Evolutionary conservation across 495 filamentous ascomycete genomes (phyloP).

Genomic region (Tuber melanosporum): DNA sequence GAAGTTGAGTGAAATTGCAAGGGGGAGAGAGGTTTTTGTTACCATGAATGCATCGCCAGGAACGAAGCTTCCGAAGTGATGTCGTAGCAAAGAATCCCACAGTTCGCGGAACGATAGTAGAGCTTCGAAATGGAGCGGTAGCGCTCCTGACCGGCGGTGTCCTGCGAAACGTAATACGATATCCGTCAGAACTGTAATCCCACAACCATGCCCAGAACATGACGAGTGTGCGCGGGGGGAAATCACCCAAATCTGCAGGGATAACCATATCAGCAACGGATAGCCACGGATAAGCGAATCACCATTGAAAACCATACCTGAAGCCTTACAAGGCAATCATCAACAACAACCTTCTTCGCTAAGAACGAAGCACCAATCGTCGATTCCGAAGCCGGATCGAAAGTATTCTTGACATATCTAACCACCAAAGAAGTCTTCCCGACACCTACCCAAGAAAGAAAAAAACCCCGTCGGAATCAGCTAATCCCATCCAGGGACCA

Average conservation of each 20-base stretch:
- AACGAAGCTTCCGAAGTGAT: conserved; percentile 84
- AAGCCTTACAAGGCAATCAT: conserved; percentile 49
- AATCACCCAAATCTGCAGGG: conserved; percentile 31
- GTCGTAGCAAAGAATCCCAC: conserved; percentile 88
- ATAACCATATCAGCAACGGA: background rate
- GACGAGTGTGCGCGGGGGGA: background rate
- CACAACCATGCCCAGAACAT: background rate
- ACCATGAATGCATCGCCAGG: conserved; percentile 87
- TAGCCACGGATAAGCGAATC: conserved; percentile 7
- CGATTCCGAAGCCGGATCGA: conserved; percentile 62
- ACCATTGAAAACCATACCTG: conserved; percentile 62
- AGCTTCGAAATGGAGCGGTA: conserved; percentile 88
- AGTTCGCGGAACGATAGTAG: conserved; percentile 93
- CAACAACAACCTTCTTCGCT: conserved; percentile 84
- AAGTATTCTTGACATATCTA: conserved; percentile 75
- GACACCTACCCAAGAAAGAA: conserved; percentile 55
- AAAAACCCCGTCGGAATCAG: background rate
- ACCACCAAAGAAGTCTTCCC: conserved; percentile 91
- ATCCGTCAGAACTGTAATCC: background rate
- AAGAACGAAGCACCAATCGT: conserved; percentile 93
- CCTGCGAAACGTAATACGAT: conserved; percentile 1
- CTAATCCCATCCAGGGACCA: background rate
- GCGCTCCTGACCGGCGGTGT: conserved; percentile 78
- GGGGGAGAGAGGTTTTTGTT: background rate
- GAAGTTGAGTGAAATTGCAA: background rate